These are phyloP conservation scores for Metarhizium humberi DNA, from an alignment of 2,329 filamentous ascomycete genomes.

Conservation along the genomic window DNA sequence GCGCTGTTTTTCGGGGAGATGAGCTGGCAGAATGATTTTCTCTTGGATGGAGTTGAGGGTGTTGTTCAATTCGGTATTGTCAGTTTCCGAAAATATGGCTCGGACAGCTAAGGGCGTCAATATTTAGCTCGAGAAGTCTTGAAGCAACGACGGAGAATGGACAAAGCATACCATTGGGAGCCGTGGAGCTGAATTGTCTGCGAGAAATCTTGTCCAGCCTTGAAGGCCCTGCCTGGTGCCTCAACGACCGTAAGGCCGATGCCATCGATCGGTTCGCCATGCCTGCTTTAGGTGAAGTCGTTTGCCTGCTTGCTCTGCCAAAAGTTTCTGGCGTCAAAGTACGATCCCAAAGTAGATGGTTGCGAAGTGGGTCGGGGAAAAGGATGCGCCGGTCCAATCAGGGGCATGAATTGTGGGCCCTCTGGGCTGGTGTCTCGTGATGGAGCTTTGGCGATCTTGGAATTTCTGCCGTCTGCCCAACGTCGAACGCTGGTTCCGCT, in stretches of 20 bases:
- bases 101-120: conserved; percentile 18
- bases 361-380: conserved; percentile 19
- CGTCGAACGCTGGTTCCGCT: conserved; percentile 3
- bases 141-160: neutral
- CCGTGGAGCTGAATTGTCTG: conserved; percentile 21
- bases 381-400: conserved; percentile 28
- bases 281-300: neutral
- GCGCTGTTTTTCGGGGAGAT: conserved; percentile 44
- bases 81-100: conserved; percentile 40
- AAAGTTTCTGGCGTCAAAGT: conserved; percentile 5
- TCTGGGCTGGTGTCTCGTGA: neutral
- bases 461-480: neutral
- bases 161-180: conserved; percentile 17
- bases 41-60: conserved; percentile 44
- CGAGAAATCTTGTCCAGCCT: neutral
- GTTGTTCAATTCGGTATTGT: conserved; percentile 42
- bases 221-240: conserved; percentile 4
- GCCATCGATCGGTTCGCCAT: conserved; percentile 15
- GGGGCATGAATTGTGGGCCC: conserved; percentile 9
- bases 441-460: neutral
- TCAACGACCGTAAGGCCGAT: conserved; percentile 16
- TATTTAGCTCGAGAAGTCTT: conserved; percentile 6
- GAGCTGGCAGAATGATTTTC: conserved; percentile 52
- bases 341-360: neutral
- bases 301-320: neutral